phyloP scores from a whole-genome alignment of 2,329 filamentous ascomycete genomes.

The Beauveria varroae region DNA sequence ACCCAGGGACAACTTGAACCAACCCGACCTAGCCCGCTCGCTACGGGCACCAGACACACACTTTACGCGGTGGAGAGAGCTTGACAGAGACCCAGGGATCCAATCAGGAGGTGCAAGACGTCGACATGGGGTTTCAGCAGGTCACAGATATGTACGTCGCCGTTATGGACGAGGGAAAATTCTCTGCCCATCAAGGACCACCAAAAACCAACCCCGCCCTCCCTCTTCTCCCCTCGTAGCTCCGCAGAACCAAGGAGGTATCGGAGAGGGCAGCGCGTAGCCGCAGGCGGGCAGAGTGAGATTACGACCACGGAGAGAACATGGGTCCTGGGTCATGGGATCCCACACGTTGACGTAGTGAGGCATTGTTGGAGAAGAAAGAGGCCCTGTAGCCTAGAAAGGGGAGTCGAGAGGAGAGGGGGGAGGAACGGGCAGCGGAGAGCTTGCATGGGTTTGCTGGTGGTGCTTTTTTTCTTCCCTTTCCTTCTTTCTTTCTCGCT shows the following conservation, averaged over 20 bases:
- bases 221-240: neutral
- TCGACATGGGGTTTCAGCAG: conserved; percentile 6
- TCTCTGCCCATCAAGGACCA: conserved; percentile 6
- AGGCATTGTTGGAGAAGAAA: neutral
- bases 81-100: neutral
- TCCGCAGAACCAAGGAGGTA: neutral
- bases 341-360: conserved; percentile 1
- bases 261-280: neutral
- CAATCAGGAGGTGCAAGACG: neutral
- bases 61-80: neutral
- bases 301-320: neutral
- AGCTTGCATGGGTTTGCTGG: neutral
- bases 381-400: neutral
- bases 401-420: neutral
- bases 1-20: neutral
- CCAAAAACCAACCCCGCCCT: neutral
- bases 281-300: neutral
- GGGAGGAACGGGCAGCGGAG: neutral
- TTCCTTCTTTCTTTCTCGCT: neutral
- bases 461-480: neutral
- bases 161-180: neutral
- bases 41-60: neutral
- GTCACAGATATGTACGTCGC: neutral
- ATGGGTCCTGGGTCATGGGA: conserved; percentile 8
- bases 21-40: neutral